phyloP scores from a whole-genome alignment of 2,329 filamentous ascomycete genomes.

The Beauveria rudraprayagi region DNA sequence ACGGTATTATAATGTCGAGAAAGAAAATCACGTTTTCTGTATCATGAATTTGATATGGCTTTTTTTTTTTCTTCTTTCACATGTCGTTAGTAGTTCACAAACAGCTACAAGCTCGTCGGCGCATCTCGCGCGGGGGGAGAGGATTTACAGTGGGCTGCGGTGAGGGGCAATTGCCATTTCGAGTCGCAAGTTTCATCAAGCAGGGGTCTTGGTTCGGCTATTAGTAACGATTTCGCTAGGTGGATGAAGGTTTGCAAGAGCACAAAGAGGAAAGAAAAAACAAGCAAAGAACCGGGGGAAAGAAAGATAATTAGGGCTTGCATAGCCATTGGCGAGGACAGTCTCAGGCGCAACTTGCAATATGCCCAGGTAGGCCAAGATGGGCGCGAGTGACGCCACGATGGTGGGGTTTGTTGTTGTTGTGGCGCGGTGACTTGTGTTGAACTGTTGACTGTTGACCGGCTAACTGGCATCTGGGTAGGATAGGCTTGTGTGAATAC shows the following conservation, averaged over 20 bases:
- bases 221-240: not conserved
- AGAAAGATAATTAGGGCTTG: too few species aligned
- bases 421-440: not conserved
- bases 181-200: conserved; percentile 3
- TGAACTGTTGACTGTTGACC: too few species aligned
- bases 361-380: not conserved
- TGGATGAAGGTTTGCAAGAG: not conserved
- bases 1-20: not conserved
- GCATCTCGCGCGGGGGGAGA: not conserved
- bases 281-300: too few species aligned
- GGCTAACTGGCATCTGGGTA: too few species aligned
- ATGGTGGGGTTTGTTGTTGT: not conserved
- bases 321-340: too few species aligned
- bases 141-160: not conserved
- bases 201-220: not conserved
- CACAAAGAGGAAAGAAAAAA: not conserved
- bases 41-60: too few species aligned
- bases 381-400: not conserved
- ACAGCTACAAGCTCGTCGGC: not conserved
- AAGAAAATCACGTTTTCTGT: not conserved
- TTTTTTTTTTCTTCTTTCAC: not conserved
- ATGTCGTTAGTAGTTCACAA: too few species aligned
- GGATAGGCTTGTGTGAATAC: too few species aligned
- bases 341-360: too few species aligned
- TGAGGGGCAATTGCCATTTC: conserved; percentile 4